phyloP scores from a whole-genome alignment of 768 basidiomycete genomes.

The Cystofilobasidium ferigula region DNA sequence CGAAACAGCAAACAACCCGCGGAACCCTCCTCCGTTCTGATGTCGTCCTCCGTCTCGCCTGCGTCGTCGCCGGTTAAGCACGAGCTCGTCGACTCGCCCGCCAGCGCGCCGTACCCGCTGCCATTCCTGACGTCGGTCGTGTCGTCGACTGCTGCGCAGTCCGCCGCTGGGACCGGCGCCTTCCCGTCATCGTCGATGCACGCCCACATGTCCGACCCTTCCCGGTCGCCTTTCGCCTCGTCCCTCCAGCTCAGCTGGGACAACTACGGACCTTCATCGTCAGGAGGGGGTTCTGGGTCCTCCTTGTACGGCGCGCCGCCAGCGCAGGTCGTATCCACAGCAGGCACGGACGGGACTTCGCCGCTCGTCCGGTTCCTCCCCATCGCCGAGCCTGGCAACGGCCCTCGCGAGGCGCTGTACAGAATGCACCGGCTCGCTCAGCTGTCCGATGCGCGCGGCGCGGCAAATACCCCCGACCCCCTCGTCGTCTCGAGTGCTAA shows the following conservation, averaged over 20 bases:
- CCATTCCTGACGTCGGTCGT: background rate
- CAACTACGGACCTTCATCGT: background rate
- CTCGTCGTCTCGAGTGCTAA: slow-evolving; percentile 1
- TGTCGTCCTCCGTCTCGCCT: slow-evolving; percentile 1
- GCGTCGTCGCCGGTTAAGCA: background rate
- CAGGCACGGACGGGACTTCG: background rate
- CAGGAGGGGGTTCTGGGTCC: background rate
- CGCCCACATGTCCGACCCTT: too few species aligned
- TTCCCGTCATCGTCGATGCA: too few species aligned
- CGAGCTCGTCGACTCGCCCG: background rate
- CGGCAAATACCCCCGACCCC: background rate
- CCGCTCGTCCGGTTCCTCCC: slow-evolving; percentile 2
- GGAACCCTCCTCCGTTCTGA: too few species aligned
- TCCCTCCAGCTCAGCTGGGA: too few species aligned
- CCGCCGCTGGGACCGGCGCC: background rate
- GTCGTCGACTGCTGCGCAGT: background rate
- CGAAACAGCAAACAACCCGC: too few species aligned
- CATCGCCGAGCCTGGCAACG: background rate
- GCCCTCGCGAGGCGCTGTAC: background rate
- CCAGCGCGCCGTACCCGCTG: background rate
- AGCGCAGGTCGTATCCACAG: background rate
- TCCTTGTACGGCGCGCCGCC: too few species aligned
- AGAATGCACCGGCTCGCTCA: background rate
- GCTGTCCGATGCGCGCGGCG: background rate
- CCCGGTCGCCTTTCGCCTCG: too few species aligned